Evolutionary conservation across 768 basidiomycete species (phyloP).

Genomic region (Leccinum uliginosum): DNA sequence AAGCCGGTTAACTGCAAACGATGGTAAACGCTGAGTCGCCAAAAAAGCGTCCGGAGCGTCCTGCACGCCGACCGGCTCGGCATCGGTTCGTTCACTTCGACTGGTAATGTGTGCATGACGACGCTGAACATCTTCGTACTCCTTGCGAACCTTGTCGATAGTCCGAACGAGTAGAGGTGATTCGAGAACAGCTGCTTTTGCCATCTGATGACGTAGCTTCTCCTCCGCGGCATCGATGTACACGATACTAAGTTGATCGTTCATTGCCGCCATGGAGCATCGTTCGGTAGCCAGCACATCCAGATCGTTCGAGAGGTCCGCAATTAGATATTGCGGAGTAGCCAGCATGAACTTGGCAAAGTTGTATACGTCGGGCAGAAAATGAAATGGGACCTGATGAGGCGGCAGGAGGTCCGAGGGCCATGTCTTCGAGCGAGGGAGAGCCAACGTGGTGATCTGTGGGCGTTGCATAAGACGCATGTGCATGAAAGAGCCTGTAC

Average conservation of each 20-base stretch:
- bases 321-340: conserved; percentile 77
- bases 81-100: conserved; percentile 23
- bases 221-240: conserved; percentile 79
- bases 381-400: conserved; percentile 93
- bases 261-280: conserved; percentile 54
- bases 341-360: conserved; percentile 97
- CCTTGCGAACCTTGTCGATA: conserved; percentile 59
- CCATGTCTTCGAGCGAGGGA: conserved; percentile 91
- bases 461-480: conserved; percentile 93
- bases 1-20: conserved; percentile 8
- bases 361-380: conserved; percentile 83
- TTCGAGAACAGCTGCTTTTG: conserved; percentile 73
- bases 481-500: conserved; percentile 56
- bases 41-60: conserved; percentile 62
- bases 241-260: conserved; percentile 70
- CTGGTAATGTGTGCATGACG: conserved; percentile 21
- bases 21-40: conserved; percentile 34
- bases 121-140: conserved; percentile 50
- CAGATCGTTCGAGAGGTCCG: conserved; percentile 69
- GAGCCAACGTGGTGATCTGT: conserved; percentile 89
- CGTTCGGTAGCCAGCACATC: conserved; percentile 71
- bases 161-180: conserved; percentile 58
- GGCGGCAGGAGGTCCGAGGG: conserved; percentile 89
- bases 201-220: conserved; percentile 76
- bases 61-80: conserved; percentile 9